Percentiles rank a stretch among this genome's conserved stretches.
phyloP scores from a whole-genome alignment of 2,329 filamentous ascomycete species.

The Lojkania enalia region DNA sequence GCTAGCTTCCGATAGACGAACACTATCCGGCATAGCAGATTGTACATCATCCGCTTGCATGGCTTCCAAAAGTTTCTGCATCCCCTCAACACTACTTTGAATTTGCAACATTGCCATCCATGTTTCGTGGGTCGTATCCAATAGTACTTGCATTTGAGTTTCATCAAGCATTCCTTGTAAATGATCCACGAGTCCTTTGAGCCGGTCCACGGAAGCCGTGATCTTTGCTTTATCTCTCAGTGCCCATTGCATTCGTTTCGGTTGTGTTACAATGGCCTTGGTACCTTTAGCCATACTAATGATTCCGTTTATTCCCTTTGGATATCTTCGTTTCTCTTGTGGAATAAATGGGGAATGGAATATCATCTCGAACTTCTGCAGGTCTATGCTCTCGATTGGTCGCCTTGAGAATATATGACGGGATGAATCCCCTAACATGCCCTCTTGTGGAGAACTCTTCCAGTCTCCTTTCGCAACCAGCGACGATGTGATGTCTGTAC shows the following conservation, averaged over 20 bases:
- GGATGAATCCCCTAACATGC: not conserved
- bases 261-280: not conserved
- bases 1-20: not conserved
- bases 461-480: not conserved
- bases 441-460: not conserved
- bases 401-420: not conserved
- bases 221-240: not conserved
- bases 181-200: not conserved
- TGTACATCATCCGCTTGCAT: constrained; percentile 1
- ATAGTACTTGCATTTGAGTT: not conserved
- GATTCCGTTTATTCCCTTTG: not conserved
- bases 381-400: not conserved
- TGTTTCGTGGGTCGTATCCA: not conserved
- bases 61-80: not conserved
- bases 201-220: not conserved
- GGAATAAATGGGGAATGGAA: not conserved
- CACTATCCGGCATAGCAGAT: not conserved
- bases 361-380: not conserved
- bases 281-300: not conserved
- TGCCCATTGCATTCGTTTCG: not conserved
- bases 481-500: not conserved
- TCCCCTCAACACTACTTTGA: not conserved
- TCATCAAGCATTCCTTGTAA: not conserved
- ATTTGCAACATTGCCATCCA: not conserved
- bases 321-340: not conserved